Base-by-base conservation (phyloP, 768 basidiomycete genomes). In the Gelatoporia subvermispora region DNA sequence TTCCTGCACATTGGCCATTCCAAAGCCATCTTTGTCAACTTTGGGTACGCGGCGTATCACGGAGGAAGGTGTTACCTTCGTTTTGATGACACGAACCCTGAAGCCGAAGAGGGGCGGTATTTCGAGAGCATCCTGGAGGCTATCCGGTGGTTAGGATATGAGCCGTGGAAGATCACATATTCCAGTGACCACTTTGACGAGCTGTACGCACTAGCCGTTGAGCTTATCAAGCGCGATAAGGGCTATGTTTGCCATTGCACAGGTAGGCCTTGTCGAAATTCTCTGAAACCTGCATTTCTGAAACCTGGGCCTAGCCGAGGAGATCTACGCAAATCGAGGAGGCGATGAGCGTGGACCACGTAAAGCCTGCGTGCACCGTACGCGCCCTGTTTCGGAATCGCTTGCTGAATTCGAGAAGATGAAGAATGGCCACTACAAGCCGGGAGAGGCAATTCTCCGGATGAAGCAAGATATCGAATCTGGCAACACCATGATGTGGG, bases 401-500 rank as follows among this genome's bases (percentile, higher is more conserved):
- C 69, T 98, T 21, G 64, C 62, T 3, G 93, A 96, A 63, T 98
- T 99, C 59, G 81, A 88, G 68, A 82, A 76, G 49, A 99, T 99
- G 96, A 89, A 84, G 68, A 74, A 84, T 47, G 96, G 96, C 8
- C 75, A 83, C 53, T 98, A 95, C 67, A 76, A 81, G 45, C 93
- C 93, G 45, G 93, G 95, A 58, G 88, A 93, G 66, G 93, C 91
- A 34, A 89, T 87, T 54, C 69, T 99, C 42, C 82, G 96, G 34
- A 98, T 99, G 96, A 99, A 99, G 70, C 91, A 94, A 70, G 91
- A 98, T 63, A 70, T 98, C 22, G 75, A 81, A 40, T 89, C 91
- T 51, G 86, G 88, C 11, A 99, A 98, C 66, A 95, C 95, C 10
- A 93, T 93, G 68, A 97, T 99, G 96, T 99, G 96, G 96, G 96